Conservation (phyloP, 2,329 filamentous ascomycete species). For the Colletotrichum plurivorum region DNA sequence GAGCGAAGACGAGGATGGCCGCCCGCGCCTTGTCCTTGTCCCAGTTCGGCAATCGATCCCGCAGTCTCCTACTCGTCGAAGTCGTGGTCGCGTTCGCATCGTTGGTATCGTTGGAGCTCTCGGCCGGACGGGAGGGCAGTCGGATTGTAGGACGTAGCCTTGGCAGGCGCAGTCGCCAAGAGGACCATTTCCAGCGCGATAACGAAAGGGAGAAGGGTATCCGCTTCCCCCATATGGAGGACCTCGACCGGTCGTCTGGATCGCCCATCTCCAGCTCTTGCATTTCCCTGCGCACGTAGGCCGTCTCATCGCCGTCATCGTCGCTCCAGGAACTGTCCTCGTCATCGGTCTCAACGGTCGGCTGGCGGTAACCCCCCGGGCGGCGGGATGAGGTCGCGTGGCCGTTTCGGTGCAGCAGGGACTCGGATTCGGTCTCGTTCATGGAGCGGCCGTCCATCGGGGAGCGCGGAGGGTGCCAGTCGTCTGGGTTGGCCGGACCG, state of each 20-base stretch:
- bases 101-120: constrained; percentile 42
- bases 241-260: constrained; percentile 60
- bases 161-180: constrained; percentile 68
- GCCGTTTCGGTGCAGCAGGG: constrained; percentile 71
- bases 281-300: constrained; percentile 83
- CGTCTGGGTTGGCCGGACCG: constrained; percentile 49
- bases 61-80: constrained; percentile 45
- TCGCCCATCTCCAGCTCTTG: constrained; percentile 92
- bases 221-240: constrained; percentile 68
- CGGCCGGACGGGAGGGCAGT: constrained; percentile 57
- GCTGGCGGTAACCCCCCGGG: constrained; percentile 78
- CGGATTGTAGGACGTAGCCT: constrained; percentile 63
- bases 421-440: constrained; percentile 82
- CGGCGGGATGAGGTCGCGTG: constrained; percentile 58
- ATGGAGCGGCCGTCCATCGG: constrained; percentile 70
- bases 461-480: constrained; percentile 49
- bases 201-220: constrained; percentile 67
- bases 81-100: constrained; percentile 45
- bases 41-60: constrained; percentile 24
- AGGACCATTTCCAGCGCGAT: constrained; percentile 66
- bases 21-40: constrained; percentile 44
- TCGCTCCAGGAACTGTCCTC: constrained; percentile 71
- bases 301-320: constrained; percentile 66
- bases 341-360: constrained; percentile 84
- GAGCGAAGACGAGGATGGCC: constrained; percentile 75